Evolutionary conservation across 1,284 basidiomycete species (phyloP), one percentile per base, ranked within the genome.

Genomic region (Ustilago nuda): DNA sequence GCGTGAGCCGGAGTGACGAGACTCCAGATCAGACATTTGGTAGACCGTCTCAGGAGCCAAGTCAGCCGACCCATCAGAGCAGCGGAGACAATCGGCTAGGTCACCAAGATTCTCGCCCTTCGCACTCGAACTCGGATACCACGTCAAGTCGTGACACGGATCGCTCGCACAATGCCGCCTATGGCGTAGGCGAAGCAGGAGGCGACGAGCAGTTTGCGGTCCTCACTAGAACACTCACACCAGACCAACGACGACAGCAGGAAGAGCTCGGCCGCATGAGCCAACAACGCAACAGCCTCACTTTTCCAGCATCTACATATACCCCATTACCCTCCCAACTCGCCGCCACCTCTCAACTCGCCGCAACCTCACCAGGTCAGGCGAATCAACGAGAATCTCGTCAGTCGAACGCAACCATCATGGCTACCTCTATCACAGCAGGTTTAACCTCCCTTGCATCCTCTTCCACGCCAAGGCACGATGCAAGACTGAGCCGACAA

Each of bases 121-220:
- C 67, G 2, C 58, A 51, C 3, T 70, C 67, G 2, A 55, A 51
- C 3, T 71, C 69, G 11, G 69, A 61, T 3, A 66, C 69, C 35
- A 66, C 63, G 15, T 61, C 62, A 8, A 71, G 63, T 36, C 62
- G 63, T 9, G 63, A 58, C 41, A 71, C 69, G 5, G 51, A 64
- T 27, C 55, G 32, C 12, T 71, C 69, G 8, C 39, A 53, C 15
- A 37, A 62, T 33, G 48, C 54, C 19, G 69, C 48, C 2, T 71
- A 71, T 17, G 69, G 69, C 45, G 63, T 71, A 2, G 69, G 69
- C 50, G 69, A 71, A 23, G 63, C 63, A 35, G 63, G 69, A 30
- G 59, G 69, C 13, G 43, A 56, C 9, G 39, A 71, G 8, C 61
- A 66, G 19, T 62, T 71, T 37, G 30, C 50, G 6, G 41, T 56